Conservation (phyloP, 1,139 yeast genomes). For the Saccharomyces hybrid region DNA sequence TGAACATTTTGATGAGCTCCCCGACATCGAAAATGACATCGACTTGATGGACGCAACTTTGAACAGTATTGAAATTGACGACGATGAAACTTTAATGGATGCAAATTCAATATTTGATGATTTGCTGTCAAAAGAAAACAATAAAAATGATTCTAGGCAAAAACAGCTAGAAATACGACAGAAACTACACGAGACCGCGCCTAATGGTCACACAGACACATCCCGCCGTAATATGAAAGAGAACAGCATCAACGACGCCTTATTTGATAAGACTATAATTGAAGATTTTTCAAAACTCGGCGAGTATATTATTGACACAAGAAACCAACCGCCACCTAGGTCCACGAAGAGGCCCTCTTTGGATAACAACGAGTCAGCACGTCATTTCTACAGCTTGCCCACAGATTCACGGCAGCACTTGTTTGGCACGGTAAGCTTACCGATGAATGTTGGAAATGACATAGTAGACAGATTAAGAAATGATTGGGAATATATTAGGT, state of each 20-base stretch:
- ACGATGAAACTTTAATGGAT: conserved; percentile 19
- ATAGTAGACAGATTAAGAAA: conserved; percentile 5
- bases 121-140: conserved; percentile 19
- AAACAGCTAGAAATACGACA: background rate
- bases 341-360: conserved; percentile 19
- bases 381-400: background rate
- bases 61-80: background rate
- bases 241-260: background rate
- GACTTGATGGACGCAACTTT: background rate
- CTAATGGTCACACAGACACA: background rate
- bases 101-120: conserved; percentile 25
- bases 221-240: background rate
- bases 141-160: background rate
- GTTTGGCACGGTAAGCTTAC: background rate
- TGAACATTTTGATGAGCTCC: background rate
- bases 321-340: conserved; percentile 18
- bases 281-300: conserved; percentile 19
- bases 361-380: conserved; percentile 1
- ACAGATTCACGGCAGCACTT: background rate
- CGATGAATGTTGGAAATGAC: background rate
- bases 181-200: background rate
- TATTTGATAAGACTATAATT: conserved; percentile 14
- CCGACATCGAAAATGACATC: background rate
- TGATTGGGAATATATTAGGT: conserved; percentile 5
- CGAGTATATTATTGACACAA: conserved; percentile 8